Evolutionary conservation across 805 yeast genomes (phyloP).

Genomic region (Candida koratica): DNA sequence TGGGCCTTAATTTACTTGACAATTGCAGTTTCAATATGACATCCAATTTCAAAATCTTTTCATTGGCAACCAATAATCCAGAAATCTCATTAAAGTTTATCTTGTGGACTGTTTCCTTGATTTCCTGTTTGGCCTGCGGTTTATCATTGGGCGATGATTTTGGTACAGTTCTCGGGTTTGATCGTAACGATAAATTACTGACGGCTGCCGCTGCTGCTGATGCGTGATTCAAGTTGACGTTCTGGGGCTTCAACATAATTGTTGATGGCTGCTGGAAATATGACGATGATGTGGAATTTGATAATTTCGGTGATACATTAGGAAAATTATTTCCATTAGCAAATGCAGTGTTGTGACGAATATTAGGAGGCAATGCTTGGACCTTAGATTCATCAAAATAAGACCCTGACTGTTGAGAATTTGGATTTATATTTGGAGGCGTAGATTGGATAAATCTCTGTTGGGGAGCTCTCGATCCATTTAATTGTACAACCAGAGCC

Average conservation of each 20-base stretch:
- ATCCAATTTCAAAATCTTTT: conserved; percentile 40
- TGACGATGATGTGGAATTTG: conserved; percentile 3
- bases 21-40: conserved; percentile 35
- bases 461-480: conserved; percentile 3
- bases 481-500: neutral
- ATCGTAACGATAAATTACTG: conserved; percentile 7
- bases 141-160: neutral
- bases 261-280: conserved; percentile 9
- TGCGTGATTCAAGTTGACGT: conserved; percentile 5
- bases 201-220: conserved; percentile 13
- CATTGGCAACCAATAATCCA: conserved; percentile 27
- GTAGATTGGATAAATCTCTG: conserved; percentile 2
- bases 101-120: conserved; percentile 2
- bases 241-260: neutral
- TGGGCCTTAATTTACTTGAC: conserved; percentile 21
- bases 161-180: conserved; percentile 1
- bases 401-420: conserved; percentile 1
- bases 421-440: conserved; percentile 1
- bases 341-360: conserved; percentile 8
- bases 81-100: conserved; percentile 35
- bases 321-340: conserved; percentile 1
- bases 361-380: conserved; percentile 4
- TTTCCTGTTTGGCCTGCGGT: neutral
- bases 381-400: conserved; percentile 2
- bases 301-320: conserved; percentile 5